Base-by-base conservation (phyloP, 306 rosid species). In the Oxytropis ochrocephala region DNA sequence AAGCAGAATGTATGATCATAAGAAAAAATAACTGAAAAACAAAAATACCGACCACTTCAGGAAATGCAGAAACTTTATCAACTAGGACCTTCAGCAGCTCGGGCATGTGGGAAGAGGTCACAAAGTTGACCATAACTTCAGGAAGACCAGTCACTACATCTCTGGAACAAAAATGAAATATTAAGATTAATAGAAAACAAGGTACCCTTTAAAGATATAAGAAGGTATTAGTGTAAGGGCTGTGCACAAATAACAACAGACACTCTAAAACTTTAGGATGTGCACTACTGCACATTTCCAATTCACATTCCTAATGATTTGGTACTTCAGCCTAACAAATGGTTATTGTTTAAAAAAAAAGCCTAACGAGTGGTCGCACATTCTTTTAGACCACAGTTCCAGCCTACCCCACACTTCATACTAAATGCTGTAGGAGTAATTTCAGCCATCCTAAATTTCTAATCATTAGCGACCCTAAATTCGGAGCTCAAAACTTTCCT, bases 91-190 rank as follows among this genome's bases (percentile, higher is more conserved):
- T 72, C 79, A 93, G 88, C 71, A 85, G 81, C 64, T 87, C 90
- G 46, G 91, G 91, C 79, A 84, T 75, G 86, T 88, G 79, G 56
- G 96, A 90, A 52, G 98, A 90, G 67, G 94, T 93, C 85, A 93
- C 98, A 72, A 93, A 86, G 81, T 93, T 93, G 55, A 93, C 98
- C 98, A 93, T 90, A 67, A 93, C 74, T 80, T 93, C 97, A 63
- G 89, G 87, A 39, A 68, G 85, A 79, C 90, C 83, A 51, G 94
- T 88, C 59, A 67, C 65, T 51, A 85, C 85, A 79, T 90, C 81
- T 69, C 98, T 93, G 79, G 47, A 55, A 77, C 65, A 79, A 70
- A 77, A 72, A 36, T 27, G 41, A 62, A 56, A 17, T 32, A 44
- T 67, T 42, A 55, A 60, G 50, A 29, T 44, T 64, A 62, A 66